Evolutionary conservation across 345 rosid species (phyloP), one percentile per base, ranked within the genome.

Genomic region (Rhizophora apiculata): DNA sequence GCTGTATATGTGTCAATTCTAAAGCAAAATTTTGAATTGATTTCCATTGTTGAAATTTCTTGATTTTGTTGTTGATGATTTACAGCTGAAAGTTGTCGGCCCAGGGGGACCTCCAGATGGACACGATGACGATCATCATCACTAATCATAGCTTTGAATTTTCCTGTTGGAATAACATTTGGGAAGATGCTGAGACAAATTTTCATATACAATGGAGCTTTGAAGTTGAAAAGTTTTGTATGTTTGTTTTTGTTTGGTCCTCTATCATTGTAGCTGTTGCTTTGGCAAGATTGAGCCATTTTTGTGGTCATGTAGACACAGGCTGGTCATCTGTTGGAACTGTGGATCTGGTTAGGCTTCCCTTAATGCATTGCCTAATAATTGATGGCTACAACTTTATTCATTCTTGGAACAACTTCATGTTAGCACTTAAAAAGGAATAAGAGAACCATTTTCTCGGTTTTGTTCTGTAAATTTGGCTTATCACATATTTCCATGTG

Each of bases 21-120:
- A 11, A 13, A 4, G 6, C 3, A 19, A 53, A 5, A 8, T 3
- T 32, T 21, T 27, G 22, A 15, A 18, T 51, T 69, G 64, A 54
- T 72, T 21, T 67, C 24, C 51, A 36, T 32, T 52, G 6, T 22
- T 21, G 60, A 57, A 70, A 32, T 71, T 58, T 71, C 29, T 72
- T 75, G 34, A 74, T 70, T 20, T 0, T 48, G 55, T 9, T 63
- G 55, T 29, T 61, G 29, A 57, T 74, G 53, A 68, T 62, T 73
- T 67, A 62, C 86, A 89, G 97, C 89, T 95, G 74, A 92, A 92
- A 80, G 96, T 92, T 68, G 92, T 86, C 62, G 97, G 98, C 36
- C 95, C 97, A 6, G 98, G 96, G 65, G 97, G 93, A 69, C 85
- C 88, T 21, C 97, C 98, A 0, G 88, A 87, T 62, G 98, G 89